Evolutionary conservation across 345 rosid species (phyloP).

Genomic region (Moringa oleifera): DNA sequence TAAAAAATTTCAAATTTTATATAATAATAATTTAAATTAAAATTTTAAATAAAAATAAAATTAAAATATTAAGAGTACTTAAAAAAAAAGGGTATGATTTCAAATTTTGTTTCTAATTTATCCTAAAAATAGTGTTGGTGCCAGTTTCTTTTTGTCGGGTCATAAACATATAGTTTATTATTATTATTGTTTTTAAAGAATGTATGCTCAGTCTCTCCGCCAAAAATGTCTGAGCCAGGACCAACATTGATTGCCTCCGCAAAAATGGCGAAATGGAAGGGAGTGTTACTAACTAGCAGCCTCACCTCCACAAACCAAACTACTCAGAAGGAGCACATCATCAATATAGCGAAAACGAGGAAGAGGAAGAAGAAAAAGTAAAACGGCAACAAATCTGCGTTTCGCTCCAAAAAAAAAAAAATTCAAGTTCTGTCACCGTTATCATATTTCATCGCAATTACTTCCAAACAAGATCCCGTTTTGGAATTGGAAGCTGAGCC

Average conservation of each 20-base stretch:
- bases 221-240: slow-evolving; percentile 26
- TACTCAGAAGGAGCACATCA: slow-evolving; percentile 5
- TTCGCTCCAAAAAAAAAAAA: background rate
- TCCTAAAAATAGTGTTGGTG: too few relatives aligned
- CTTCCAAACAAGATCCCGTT: background rate
- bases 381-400: slow-evolving; percentile 10
- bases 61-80: too few relatives aligned
- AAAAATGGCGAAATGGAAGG: slow-evolving; percentile 35
- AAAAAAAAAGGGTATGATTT: too few relatives aligned
- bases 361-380: slow-evolving; percentile 17
- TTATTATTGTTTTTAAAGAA: too few relatives aligned
- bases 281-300: slow-evolving; percentile 10
- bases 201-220: slow-evolving; percentile 2
- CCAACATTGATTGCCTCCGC: slow-evolving; percentile 32
- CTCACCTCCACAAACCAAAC: slow-evolving; percentile 27
- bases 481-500: background rate
- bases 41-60: too few relatives aligned
- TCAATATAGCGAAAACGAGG: background rate
- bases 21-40: too few relatives aligned
- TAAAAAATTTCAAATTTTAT: too few relatives aligned
- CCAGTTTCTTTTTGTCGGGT: too few relatives aligned
- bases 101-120: too few relatives aligned
- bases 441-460: background rate
- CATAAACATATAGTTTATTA: too few relatives aligned
- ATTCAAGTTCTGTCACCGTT: background rate